These are phyloP conservation scores for Pythium scleroteichum DNA, from an alignment of 352 stramenopile species.

Conservation along the genomic window DNA sequence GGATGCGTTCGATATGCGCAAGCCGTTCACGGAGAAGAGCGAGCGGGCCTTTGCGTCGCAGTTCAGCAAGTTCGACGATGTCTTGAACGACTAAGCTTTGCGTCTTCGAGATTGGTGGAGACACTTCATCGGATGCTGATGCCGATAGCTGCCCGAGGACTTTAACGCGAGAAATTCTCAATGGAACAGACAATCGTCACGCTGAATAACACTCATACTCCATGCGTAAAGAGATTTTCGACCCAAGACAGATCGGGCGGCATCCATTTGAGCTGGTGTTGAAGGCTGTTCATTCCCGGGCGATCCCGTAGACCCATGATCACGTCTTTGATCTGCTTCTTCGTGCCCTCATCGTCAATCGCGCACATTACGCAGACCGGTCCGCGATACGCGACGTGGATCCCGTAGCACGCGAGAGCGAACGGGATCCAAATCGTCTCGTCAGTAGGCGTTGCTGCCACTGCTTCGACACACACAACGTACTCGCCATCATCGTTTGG, in stretches of 20 bases:
- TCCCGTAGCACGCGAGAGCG: neutral
- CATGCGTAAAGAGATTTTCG: too few relatives aligned
- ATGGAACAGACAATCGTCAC: too few relatives aligned
- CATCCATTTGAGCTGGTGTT: neutral
- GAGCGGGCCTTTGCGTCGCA: too few relatives aligned
- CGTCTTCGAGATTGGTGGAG: too few relatives aligned
- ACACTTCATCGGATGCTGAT: too few relatives aligned
- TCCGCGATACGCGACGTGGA: neutral
- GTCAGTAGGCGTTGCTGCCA: neutral
- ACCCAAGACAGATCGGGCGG: neutral
- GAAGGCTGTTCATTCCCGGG: neutral
- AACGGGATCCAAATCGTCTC: conserved; percentile 3
- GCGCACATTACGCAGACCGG: neutral
- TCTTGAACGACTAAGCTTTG: too few relatives aligned
- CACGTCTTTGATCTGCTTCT: neutral
- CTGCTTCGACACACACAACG: conserved; percentile 11
- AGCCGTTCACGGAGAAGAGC: neutral
- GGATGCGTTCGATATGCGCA: too few relatives aligned
- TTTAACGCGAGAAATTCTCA: too few relatives aligned
- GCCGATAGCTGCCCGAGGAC: too few relatives aligned
- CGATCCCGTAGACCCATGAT: neutral
- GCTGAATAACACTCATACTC: too few relatives aligned
- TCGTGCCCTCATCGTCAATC: neutral
- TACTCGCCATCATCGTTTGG: conserved; percentile 3
- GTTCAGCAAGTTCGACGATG: too few relatives aligned